These are phyloP conservation scores for Talaromyces sp. DNA, from an alignment of 2,329 filamentous ascomycete species.

Conservation along the genomic window DNA sequence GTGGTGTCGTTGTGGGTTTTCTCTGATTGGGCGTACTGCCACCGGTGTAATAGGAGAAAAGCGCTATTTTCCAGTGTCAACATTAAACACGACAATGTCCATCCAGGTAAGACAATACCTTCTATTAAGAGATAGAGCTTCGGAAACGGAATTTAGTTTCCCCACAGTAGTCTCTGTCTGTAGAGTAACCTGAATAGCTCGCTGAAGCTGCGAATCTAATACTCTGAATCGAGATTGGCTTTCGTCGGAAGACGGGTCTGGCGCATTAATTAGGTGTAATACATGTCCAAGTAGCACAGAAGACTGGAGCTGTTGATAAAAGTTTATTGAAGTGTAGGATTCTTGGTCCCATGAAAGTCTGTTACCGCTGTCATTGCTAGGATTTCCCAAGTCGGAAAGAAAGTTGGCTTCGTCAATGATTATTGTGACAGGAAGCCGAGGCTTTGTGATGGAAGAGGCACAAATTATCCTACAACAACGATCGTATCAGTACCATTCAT, in stretches of 20 bases:
- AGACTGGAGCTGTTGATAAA: constrained; percentile 1
- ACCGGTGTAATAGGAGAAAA: neutral
- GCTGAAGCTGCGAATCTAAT: neutral
- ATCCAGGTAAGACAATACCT: neutral
- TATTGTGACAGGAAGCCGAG: neutral
- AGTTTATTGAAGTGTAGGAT: neutral
- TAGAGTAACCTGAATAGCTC: neutral
- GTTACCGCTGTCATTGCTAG: neutral
- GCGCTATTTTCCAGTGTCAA: neutral
- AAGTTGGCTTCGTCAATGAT: neutral
- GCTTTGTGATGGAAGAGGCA: neutral
- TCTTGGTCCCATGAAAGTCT: neutral
- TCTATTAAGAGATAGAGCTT: neutral
- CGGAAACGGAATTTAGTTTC: neutral
- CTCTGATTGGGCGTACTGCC: neutral
- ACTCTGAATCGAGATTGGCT: neutral
- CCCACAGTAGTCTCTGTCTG: neutral
- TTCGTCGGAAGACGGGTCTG: neutral
- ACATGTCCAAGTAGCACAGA: neutral
- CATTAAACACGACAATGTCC: no score
- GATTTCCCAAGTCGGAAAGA: neutral
- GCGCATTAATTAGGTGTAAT: neutral
- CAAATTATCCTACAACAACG: neutral
- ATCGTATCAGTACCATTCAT: neutral
- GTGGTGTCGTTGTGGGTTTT: neutral